These are phyloP conservation scores for Aspergillus cejpii DNA, from an alignment of 2,329 filamentous ascomycete species.

Conservation along the genomic window DNA sequence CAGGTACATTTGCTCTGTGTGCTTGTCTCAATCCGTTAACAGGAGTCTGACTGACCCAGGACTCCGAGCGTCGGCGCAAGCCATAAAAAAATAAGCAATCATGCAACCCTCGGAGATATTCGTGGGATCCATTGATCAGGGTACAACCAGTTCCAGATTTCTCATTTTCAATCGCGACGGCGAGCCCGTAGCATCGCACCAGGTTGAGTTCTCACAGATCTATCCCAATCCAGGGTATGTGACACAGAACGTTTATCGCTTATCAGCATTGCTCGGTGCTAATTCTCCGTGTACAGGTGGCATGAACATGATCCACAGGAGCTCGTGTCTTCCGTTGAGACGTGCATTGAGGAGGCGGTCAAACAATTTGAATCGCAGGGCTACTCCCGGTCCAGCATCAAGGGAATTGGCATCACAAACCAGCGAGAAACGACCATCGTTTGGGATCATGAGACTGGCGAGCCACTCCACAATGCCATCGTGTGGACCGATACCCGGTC, in stretches of 20 bases:
- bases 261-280: neutral
- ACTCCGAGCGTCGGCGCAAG: neutral
- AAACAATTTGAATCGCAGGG: slow-evolving; percentile 62
- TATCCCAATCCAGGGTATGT: slow-evolving; percentile 78
- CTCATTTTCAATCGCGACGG: slow-evolving; percentile 78
- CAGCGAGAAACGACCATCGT: slow-evolving; percentile 83
- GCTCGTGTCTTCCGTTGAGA: slow-evolving; percentile 65
- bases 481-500: slow-evolving; percentile 88
- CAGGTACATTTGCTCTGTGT: neutral
- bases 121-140: slow-evolving; percentile 82
- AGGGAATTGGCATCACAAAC: slow-evolving; percentile 76
- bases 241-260: neutral
- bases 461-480: slow-evolving; percentile 75
- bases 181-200: slow-evolving; percentile 71
- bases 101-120: slow-evolving; percentile 44
- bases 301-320: slow-evolving; percentile 79
- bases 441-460: slow-evolving; percentile 73
- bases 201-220: slow-evolving; percentile 76
- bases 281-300: slow-evolving; percentile 52
- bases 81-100: neutral
- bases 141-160: slow-evolving; percentile 81
- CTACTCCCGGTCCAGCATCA: slow-evolving; percentile 59
- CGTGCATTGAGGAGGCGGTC: slow-evolving; percentile 69
- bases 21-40: neutral
- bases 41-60: neutral